Evolutionary conservation across 2,329 filamentous ascomycete genomes (phyloP).

Genomic region (Cladosporium cucumerinum): DNA sequence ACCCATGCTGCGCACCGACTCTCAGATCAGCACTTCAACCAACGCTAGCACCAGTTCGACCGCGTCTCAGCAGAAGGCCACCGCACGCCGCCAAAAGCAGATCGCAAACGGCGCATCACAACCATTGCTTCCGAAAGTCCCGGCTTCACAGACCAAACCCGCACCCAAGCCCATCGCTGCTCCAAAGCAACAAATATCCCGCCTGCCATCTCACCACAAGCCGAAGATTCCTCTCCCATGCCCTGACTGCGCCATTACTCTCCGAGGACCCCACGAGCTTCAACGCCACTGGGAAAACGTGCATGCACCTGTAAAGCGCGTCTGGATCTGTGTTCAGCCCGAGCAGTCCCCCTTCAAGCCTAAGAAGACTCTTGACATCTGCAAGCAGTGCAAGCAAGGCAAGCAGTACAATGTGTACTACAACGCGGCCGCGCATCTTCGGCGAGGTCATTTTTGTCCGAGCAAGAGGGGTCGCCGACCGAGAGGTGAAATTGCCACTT

Average conservation of each 20-base stretch:
- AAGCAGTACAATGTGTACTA: constrained; percentile 92
- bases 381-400: constrained; percentile 72
- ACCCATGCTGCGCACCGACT: constrained; percentile 25
- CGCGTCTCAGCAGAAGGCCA: constrained; percentile 20
- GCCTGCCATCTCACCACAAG: constrained; percentile 62
- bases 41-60: constrained; percentile 14
- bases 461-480: constrained; percentile 56
- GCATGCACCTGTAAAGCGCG: constrained; percentile 59
- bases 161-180: constrained; percentile 2
- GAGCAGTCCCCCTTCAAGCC: constrained; percentile 30
- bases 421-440: constrained; percentile 87
- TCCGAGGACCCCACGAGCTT: constrained; percentile 79
- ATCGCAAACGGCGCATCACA: constrained; percentile 27
- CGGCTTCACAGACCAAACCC: constrained; percentile 23
- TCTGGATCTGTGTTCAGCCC: constrained; percentile 62
- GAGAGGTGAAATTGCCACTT: constrained; percentile 54
- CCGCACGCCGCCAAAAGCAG: constrained; percentile 31
- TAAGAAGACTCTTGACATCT: constrained; percentile 67
- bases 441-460: constrained; percentile 81
- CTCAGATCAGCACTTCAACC: constrained; percentile 23
- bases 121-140: constrained; percentile 32
- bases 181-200: constrained; percentile 36
- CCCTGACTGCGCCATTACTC: constrained; percentile 67
- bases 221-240: constrained; percentile 64
- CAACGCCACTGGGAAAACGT: constrained; percentile 56